A percentile compares a stretch with the other conserved stretches of the same genome.
These are phyloP conservation scores for Capsella bursapastoris DNA, from an alignment of 345 rosid genomes.

Conservation along the genomic window DNA sequence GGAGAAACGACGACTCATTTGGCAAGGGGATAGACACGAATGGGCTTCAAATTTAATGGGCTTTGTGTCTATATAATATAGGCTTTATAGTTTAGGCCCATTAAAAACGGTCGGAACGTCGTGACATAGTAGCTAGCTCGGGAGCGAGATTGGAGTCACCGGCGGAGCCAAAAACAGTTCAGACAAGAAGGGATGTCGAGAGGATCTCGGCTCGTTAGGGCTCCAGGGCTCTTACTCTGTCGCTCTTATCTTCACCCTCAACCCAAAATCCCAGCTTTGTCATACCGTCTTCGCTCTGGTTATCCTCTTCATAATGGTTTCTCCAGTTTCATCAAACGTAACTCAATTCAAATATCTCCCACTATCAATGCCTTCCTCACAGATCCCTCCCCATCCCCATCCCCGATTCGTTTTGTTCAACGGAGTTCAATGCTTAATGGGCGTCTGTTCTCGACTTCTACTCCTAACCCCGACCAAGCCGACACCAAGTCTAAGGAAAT, in stretches of 20 bases:
- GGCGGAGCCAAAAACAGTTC: conserved; percentile 30
- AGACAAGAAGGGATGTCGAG: conserved; percentile 42
- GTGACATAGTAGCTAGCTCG: not conserved
- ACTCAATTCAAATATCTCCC: conserved; percentile 30
- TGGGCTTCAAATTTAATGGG: conserved; percentile 9
- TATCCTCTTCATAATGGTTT: conserved; percentile 35
- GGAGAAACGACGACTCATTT: conserved; percentile 32
- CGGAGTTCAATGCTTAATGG: conserved; percentile 49
- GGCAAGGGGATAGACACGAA: conserved; percentile 24
- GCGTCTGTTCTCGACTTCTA: conserved; percentile 57
- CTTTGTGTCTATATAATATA: not conserved
- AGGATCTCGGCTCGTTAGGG: conserved; percentile 41
- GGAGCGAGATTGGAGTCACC: not conserved
- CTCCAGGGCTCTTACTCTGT: conserved; percentile 34
- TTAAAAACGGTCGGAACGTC: not conserved
- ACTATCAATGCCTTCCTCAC: conserved; percentile 48
- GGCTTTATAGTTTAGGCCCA: conserved; percentile 26
- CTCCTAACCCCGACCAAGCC: conserved; percentile 45
- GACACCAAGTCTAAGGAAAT: conserved; percentile 34
- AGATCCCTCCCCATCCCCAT: conserved; percentile 39
- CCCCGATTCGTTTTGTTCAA: conserved; percentile 41
- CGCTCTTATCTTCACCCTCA: conserved; percentile 21
- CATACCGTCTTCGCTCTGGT: conserved; percentile 38
- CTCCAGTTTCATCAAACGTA: conserved; percentile 40
- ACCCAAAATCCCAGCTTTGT: conserved; percentile 1